Evolutionary conservation across 2,329 filamentous ascomycete genomes (phyloP).

Genomic region (Alternaria brassicae): DNA sequence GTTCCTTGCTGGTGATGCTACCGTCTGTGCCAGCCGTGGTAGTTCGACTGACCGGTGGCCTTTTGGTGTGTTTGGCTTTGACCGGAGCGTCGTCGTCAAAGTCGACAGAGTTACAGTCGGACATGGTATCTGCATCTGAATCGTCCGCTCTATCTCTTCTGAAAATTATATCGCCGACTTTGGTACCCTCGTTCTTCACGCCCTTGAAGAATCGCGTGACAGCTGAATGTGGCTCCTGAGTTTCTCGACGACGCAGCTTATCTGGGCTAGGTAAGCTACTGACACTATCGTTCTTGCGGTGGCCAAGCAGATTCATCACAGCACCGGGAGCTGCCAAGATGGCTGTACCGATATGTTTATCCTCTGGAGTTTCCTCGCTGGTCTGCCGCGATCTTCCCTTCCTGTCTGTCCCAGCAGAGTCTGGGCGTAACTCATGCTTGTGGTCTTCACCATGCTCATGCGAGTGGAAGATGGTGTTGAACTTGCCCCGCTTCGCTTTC

Average conservation of each 20-base stretch:
- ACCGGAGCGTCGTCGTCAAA: slow-evolving; percentile 38
- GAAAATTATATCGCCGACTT: slow-evolving; percentile 67
- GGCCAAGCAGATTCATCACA: slow-evolving; percentile 43
- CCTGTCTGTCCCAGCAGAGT: slow-evolving; percentile 31
- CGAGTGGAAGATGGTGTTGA: slow-evolving; percentile 53
- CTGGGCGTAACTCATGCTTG: slow-evolving; percentile 27
- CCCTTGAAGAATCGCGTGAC: slow-evolving; percentile 81
- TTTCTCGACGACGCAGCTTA: slow-evolving; percentile 37
- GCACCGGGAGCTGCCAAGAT: slow-evolving; percentile 44
- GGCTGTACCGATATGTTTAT: slow-evolving; percentile 38
- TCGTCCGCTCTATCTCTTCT: slow-evolving; percentile 61
- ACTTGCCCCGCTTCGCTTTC: slow-evolving; percentile 48
- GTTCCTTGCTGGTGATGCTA: slow-evolving; percentile 32
- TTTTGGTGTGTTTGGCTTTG: slow-evolving; percentile 21
- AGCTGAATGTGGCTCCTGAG: slow-evolving; percentile 60
- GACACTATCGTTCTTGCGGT: slow-evolving; percentile 50
- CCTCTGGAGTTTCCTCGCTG: slow-evolving; percentile 43
- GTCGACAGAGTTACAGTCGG: slow-evolving; percentile 55
- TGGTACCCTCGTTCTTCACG: slow-evolving; percentile 69
- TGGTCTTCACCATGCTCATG: slow-evolving; percentile 47
- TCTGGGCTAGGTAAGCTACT: slow-evolving; percentile 43
- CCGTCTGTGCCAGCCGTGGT: slow-evolving; percentile 33
- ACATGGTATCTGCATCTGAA: slow-evolving; percentile 54
- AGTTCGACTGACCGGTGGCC: slow-evolving; percentile 43
- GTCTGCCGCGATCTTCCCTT: slow-evolving; percentile 37